Percentiles rank a stretch among this genome's conserved stretches.
These are phyloP conservation scores for Sphagnum magellanicum DNA, from an alignment of 228 moss, liverwort and hornwort genomes.

Conservation along the genomic window DNA sequence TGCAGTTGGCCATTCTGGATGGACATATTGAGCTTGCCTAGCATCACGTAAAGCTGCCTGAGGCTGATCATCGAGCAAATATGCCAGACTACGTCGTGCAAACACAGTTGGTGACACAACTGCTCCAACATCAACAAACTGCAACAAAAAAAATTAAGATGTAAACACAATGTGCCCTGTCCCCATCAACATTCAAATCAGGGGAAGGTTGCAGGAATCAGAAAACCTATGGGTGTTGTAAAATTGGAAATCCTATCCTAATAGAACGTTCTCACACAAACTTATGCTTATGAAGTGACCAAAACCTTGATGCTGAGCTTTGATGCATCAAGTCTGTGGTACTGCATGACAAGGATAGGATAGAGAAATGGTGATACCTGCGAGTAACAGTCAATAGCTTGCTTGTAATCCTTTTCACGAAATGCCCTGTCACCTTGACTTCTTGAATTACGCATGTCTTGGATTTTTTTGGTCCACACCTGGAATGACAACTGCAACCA, in stretches of 20 bases:
- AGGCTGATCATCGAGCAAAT: slow-evolving; percentile 58
- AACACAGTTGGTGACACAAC: slow-evolving; percentile 64
- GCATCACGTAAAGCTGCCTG: slow-evolving; percentile 59
- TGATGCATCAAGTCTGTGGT: no score
- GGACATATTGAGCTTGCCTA: slow-evolving; percentile 66
- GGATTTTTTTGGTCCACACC: slow-evolving; percentile 74
- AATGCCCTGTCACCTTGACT: slow-evolving; percentile 61
- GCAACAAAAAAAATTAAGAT: slow-evolving; percentile 1
- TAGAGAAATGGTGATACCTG: slow-evolving; percentile 19
- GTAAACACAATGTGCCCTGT: no score
- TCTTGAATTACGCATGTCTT: slow-evolving; percentile 63
- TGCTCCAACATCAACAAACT: slow-evolving; percentile 67
- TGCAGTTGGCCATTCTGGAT: slow-evolving; percentile 63
- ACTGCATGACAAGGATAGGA: no score
- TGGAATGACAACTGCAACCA: slow-evolving; percentile 52
- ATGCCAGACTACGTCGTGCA: slow-evolving; percentile 56
- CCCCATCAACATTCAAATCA: no score
- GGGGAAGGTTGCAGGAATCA: no score
- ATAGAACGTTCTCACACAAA: no score
- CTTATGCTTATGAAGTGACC: no score
- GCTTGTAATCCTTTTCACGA: slow-evolving; percentile 56
- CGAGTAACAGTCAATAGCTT: slow-evolving; percentile 63
- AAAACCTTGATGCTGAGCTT: no score
- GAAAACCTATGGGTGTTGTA: no score
- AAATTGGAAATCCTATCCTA: no score